Conservation (phyloP, 345 rosid genomes). For the Acer campestre region DNA sequence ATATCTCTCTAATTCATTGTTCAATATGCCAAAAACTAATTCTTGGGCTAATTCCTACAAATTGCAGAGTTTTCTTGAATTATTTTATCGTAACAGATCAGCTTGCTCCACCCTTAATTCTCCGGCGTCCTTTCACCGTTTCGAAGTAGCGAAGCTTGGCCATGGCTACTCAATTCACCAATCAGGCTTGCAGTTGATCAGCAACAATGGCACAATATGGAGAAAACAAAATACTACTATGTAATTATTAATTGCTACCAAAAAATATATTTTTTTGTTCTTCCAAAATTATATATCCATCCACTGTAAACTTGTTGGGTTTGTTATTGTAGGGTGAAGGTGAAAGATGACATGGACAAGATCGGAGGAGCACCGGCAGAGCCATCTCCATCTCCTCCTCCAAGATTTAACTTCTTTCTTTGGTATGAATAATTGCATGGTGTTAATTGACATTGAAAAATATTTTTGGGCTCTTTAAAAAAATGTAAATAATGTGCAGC, state of each 20-base stretch:
- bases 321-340: conserved; percentile 14
- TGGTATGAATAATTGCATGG: conserved; percentile 33
- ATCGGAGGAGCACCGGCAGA: conserved; percentile 1
- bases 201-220: conserved; percentile 2
- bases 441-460: too few relatives aligned
- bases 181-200: conserved; percentile 21
- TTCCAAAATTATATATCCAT: too few relatives aligned
- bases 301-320: too few relatives aligned
- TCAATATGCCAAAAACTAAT: conserved; percentile 5
- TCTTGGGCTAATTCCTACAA: conserved; percentile 5
- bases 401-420: conserved; percentile 32
- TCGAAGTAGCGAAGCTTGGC: neutral
- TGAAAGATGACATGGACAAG: conserved; percentile 14
- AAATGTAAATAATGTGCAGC: conserved; percentile 41
- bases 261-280: neutral
- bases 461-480: too few relatives aligned
- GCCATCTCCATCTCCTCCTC: conserved; percentile 30
- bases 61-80: conserved; percentile 3
- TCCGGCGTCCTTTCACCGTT: neutral
- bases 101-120: neutral
- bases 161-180: conserved; percentile 20
- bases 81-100: neutral
- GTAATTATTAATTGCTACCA: conserved; percentile 1
- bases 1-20: too few relatives aligned
- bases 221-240: neutral